Percentiles rank a stretch among this genome's conserved stretches.
Conservation (phyloP, 192 early-diverging fungal genomes). For the Backusella luteola region DNA sequence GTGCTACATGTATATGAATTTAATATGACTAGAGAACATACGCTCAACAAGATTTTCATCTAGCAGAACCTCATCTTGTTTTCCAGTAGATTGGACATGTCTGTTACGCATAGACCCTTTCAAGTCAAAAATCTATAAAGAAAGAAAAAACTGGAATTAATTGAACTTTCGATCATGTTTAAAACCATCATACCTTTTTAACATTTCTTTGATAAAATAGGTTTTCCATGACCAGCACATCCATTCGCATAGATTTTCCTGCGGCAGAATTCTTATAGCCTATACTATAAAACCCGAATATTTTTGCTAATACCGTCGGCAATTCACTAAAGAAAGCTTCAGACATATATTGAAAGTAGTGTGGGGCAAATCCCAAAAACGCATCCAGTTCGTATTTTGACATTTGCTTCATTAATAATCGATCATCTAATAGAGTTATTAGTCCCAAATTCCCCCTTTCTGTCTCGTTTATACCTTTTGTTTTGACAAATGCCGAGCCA, state of each 20-base stretch:
- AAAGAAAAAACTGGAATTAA: not conserved
- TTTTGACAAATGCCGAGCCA: slow-evolving; percentile 88
- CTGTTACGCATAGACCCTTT: slow-evolving; percentile 96
- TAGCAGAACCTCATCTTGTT: slow-evolving; percentile 81
- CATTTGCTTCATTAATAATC: slow-evolving; percentile 91
- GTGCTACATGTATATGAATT: not conserved
- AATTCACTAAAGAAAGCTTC: slow-evolving; percentile 78
- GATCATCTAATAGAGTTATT: slow-evolving; percentile 58
- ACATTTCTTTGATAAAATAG: slow-evolving; percentile 85
- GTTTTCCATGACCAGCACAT: slow-evolving; percentile 95
- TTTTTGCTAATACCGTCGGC: slow-evolving; percentile 83
- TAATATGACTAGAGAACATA: slow-evolving; percentile 31
- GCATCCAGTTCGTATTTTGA: slow-evolving; percentile 82
- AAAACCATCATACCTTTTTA: slow-evolving; percentile 47
- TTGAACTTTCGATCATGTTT: not conserved
- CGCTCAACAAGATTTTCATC: slow-evolving; percentile 94
- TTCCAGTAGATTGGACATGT: slow-evolving; percentile 84
- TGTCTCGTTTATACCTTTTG: slow-evolving; percentile 47
- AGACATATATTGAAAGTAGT: slow-evolving; percentile 86
- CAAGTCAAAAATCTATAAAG: slow-evolving; percentile 77
- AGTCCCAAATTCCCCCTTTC: not conserved
- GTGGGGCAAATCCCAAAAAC: slow-evolving; percentile 85
- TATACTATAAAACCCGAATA: slow-evolving; percentile 92
- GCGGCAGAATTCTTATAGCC: slow-evolving; percentile 83
- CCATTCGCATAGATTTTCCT: slow-evolving; percentile 83